Base-by-base conservation (phyloP, 352 stramenopile genomes). In the Globisporangium abappressorium region DNA sequence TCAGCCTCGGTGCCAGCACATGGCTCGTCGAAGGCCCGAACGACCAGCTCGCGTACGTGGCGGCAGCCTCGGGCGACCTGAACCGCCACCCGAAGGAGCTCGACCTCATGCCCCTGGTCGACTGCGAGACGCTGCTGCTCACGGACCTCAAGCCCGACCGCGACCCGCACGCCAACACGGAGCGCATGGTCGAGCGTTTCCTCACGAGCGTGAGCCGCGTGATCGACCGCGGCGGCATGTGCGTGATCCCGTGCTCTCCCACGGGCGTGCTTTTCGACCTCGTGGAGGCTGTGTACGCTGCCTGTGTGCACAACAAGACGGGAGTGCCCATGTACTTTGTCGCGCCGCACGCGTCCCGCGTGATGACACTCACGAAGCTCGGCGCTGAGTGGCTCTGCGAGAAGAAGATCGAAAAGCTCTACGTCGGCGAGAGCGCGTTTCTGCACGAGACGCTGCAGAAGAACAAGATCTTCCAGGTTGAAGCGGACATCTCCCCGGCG, bases 31-130 rank as follows among this genome's bases (percentile, higher is more conserved):
- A 94, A 68, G 81, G 81, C 11, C 78, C 82, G 8, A 92, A 74
- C 49, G 87, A 93, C 14, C 74, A 77, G 30, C 66, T 94, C 53
- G 87, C 85, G 22, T 96, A 96, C 67, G 84, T 94, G 12, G 72
- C 84, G 2, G 80, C 86, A 2, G 84, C 86, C 1, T 94, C 86
- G 3, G 87, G 85, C 28, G 88, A 96, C 62, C 81, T 91, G n/a
- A 93, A 93, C 62, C 84, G 88, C 33, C 87, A 96, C 70, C 85
- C 88, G 24, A 92, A 92, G 57, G 85, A 93, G 43, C 73, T 96
- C 22, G 88, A 96, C 57, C 67, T 96, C 61, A 60, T 85, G 20
- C 84, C 84, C 9, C 71, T 93, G 4, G 78, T 93, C 5, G 84
- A 94, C 65, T 93, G 84, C 64, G 88, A 96, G 49, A 87, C 85